Percentiles rank a stretch among this genome's conserved stretches.
Evolutionary conservation across 176 grass and related monocot species (phyloP).

Genomic region (Phragmites australis): DNA sequence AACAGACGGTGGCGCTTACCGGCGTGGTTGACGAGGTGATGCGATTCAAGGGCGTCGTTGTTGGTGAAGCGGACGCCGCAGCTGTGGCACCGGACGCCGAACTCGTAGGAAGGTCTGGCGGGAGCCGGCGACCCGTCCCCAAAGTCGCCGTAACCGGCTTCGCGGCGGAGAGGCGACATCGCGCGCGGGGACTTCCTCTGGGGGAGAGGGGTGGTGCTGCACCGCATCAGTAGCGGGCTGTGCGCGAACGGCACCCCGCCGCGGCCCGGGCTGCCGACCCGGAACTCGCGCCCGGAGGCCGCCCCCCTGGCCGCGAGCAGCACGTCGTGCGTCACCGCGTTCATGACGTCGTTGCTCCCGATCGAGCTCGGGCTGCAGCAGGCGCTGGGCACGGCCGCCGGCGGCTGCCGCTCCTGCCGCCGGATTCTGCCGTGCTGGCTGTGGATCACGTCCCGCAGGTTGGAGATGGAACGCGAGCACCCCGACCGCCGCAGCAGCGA

Average conservation of each 20-base stretch:
- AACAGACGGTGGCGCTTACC: constrained; percentile 33
- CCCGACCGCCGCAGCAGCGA: constrained; percentile 46
- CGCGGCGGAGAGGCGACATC: constrained; percentile 26
- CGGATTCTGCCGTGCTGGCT: constrained; percentile 9
- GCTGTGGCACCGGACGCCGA: constrained; percentile 43
- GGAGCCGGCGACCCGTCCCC: background rate
- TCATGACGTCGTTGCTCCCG: constrained; percentile 39
- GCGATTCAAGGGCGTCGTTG: constrained; percentile 51
- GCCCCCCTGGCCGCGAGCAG: constrained; percentile 34
- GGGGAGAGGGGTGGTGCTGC: constrained; percentile 39
- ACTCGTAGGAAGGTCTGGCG: constrained; percentile 29
- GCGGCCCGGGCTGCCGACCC: background rate
- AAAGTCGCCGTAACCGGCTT: no score
- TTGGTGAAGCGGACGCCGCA: constrained; percentile 55
- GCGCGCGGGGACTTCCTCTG: constrained; percentile 34
- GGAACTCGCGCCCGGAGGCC: background rate
- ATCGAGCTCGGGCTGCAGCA: constrained; percentile 55
- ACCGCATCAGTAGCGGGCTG: constrained; percentile 50
- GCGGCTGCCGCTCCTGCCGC: background rate
- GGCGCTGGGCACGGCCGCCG: background rate
- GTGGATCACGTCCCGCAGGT: constrained; percentile 63
- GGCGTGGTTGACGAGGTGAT: constrained; percentile 70
- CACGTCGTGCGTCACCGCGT: constrained; percentile 54
- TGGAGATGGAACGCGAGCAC: constrained; percentile 76
- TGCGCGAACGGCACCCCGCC: constrained; percentile 35